Conservation (phyloP, 352 stramenopile genomes). For the Globisporangium camurandrum region DNA sequence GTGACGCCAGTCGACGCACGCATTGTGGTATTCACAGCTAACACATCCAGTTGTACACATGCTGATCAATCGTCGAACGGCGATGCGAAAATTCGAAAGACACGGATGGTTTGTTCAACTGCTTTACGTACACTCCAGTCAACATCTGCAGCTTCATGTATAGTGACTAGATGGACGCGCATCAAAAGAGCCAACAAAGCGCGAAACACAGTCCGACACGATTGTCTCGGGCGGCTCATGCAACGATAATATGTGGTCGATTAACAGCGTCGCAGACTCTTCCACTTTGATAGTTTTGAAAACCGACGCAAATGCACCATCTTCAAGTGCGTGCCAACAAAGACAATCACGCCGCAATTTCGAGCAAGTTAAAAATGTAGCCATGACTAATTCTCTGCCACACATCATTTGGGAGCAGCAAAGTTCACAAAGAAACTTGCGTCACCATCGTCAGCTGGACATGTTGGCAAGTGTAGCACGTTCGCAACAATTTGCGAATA, state of each 20-base stretch:
- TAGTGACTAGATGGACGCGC: constrained; percentile 9
- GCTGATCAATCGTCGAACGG: neutral
- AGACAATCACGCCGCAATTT: neutral
- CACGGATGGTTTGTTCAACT: constrained; percentile 14
- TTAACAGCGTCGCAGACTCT: neutral
- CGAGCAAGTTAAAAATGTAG: neutral
- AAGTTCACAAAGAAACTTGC: constrained; percentile 7
- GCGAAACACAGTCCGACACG: too few species aligned
- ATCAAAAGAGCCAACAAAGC: neutral
- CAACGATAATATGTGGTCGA: constrained; percentile 9
- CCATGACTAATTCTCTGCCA: neutral
- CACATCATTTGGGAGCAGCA: neutral
- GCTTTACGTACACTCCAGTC: constrained; percentile 13
- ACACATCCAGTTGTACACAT: neutral
- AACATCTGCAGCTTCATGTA: constrained; percentile 16
- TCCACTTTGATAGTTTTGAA: neutral
- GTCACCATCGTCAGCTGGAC: constrained; percentile 9
- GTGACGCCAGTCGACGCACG: neutral
- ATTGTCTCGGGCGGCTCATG: neutral
- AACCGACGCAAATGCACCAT: neutral
- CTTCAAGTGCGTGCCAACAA: neutral
- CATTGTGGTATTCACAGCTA: neutral
- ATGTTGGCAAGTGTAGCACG: constrained; percentile 19
- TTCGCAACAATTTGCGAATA: constrained; percentile 19
- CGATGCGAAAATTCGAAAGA: constrained; percentile 16